Conservation (phyloP, 1,284 basidiomycete species). For the Porodaedalea pini region DNA sequence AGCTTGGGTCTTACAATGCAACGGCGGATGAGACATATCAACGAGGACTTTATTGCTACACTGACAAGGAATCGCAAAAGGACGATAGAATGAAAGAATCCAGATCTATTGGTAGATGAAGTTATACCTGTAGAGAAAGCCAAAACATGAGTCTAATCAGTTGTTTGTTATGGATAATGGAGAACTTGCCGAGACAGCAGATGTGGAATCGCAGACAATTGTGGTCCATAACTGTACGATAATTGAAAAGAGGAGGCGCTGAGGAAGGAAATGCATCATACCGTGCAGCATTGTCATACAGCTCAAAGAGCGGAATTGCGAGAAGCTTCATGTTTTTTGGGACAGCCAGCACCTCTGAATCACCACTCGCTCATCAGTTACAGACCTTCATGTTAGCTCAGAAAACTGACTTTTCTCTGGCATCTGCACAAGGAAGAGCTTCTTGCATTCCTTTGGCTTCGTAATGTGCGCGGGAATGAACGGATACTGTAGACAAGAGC, state of each 20-base stretch:
- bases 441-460: slow-evolving; percentile 97
- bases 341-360: slow-evolving; percentile 86
- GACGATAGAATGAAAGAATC: not conserved
- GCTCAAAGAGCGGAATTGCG: slow-evolving; percentile 92
- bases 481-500: slow-evolving; percentile 67
- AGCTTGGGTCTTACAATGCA: too few relatives aligned
- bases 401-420: slow-evolving; percentile 79
- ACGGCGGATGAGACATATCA: too few relatives aligned
- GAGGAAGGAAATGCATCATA: slow-evolving; percentile 32
- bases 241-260: slow-evolving; percentile 11
- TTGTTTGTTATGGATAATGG: not conserved
- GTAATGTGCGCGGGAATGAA: slow-evolving; percentile 96
- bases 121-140: slow-evolving; percentile 46
- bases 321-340: slow-evolving; percentile 99
- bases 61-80: not conserved
- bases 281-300: slow-evolving; percentile 95
- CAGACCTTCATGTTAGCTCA: not conserved
- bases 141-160: not conserved
- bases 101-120: slow-evolving; percentile 61
- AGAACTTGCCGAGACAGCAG: slow-evolving; percentile 75
- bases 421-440: slow-evolving; percentile 93
- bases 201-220: slow-evolving; percentile 92
- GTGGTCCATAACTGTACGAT: slow-evolving; percentile 71
- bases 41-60: slow-evolving; percentile 4
- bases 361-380: slow-evolving; percentile 4